Evolutionary conservation across 75 land plant species (phyloP).

Genomic region (Gnetum montanum): DNA sequence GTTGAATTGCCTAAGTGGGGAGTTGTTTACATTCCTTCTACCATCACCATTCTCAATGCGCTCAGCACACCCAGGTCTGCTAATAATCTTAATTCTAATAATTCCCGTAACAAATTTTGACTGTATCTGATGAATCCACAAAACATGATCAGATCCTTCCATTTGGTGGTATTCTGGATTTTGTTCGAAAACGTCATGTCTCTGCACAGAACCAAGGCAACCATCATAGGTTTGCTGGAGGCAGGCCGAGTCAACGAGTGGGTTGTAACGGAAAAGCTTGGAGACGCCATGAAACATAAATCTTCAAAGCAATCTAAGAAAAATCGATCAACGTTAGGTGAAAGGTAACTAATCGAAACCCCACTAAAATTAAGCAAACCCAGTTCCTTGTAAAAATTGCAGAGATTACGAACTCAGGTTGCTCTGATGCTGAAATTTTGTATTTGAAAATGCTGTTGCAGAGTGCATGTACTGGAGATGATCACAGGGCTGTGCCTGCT

Average conservation of each 20-base stretch:
- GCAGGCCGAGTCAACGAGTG: constrained; percentile 83
- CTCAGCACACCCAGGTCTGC: constrained; percentile 77
- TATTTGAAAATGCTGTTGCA: too few relatives aligned
- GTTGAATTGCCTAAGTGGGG: constrained; percentile 86
- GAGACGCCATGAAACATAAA: constrained; percentile 62
- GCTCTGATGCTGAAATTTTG: too few relatives aligned
- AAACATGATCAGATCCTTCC: constrained; percentile 61
- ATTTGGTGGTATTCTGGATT: constrained; percentile 89
- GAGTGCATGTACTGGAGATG: constrained; percentile 62
- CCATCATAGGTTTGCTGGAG: constrained; percentile 76
- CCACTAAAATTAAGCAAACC: too few relatives aligned
- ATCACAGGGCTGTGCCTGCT: constrained; percentile 49
- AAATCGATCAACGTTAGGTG: constrained; percentile 23
- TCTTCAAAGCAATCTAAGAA: constrained; percentile 27
- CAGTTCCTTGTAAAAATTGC: too few relatives aligned
- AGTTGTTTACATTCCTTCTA: constrained; percentile 73
- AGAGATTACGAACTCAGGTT: too few relatives aligned
- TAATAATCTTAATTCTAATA: neutral
- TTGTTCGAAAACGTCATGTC: constrained; percentile 98
- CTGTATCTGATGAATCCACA: constrained; percentile 20
- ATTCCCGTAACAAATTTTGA: too few relatives aligned
- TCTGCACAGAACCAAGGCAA: constrained; percentile 84
- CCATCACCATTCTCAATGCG: constrained; percentile 77
- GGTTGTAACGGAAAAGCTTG: constrained; percentile 94
- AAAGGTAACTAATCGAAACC: constrained; percentile 25